Evolutionary conservation across 352 stramenopile genomes (phyloP), one percentile per base, ranked within the genome.

Genomic region (Pseudoperonospora humuli): DNA sequence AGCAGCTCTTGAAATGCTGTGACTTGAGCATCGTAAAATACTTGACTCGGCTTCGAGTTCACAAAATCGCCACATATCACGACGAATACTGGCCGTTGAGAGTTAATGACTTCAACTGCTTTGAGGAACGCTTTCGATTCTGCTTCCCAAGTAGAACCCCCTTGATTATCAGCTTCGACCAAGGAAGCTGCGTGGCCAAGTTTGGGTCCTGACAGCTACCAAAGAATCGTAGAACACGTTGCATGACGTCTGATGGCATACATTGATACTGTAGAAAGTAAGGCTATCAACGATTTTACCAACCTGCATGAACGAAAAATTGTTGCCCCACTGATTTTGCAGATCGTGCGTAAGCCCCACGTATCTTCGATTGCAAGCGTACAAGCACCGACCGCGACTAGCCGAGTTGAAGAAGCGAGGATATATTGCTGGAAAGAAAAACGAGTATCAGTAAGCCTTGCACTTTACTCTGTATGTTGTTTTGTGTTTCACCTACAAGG

Each of bases 241-340:
- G 5, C 18, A 39, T 32, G 7, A 11, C 37, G 24, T 15, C 17
- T 26, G 5, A 20, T n/a, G 15, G 17, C 13, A 4, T 10, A 7
- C 26, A 50, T 21, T 4, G 14, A 40, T 15, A 33, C 17, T 17
- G 7, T 38, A 8, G 18, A 38, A 13, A 21, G 19, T 26, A n/a
- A n/a, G n/a, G n/a, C n/a, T n/a, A 29, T n/a, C 5, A 29, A 9
- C 13, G 9, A 11, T 31, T 21, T 37, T 9, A 47, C 62, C 14
- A 50, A 84, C 75, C 67, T 75, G 61, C 41, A 86, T 72, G 56
- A 89, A 90, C 5, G 52, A 61, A 48, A 86, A 89, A 6, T 46
- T 56, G 8, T 84, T 55, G 11, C 40, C 68, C 75, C 78, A 93
- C 35, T 86, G 55, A 50, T 89, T 89, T 61, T 93, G 81, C 8